Percentiles rank a stretch among this genome's conserved stretches.
Conservation (phyloP, 192 early-diverging fungal species). For the Backusella psychrophila region DNA sequence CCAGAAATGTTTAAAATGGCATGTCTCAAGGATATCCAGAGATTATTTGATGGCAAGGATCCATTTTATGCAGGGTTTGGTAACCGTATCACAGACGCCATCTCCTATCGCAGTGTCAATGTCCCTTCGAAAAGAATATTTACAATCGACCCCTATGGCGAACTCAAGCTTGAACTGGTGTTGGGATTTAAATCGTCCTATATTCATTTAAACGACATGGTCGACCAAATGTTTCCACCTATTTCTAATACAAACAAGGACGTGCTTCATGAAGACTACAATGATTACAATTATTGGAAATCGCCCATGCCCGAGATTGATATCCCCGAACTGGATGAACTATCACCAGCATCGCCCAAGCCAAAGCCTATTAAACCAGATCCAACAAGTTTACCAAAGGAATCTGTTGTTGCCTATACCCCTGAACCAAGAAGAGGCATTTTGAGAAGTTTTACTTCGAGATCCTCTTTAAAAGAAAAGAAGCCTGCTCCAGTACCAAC, state of each 20-base stretch:
- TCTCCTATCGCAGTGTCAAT: conserved; percentile 92
- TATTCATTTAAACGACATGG: conserved; percentile 86
- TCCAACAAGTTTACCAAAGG: conserved; percentile 11
- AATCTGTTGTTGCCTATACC: conserved; percentile 8
- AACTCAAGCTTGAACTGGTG: conserved; percentile 88
- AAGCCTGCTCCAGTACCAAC: background rate
- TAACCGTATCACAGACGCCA: conserved; percentile 90
- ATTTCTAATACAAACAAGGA: conserved; percentile 47
- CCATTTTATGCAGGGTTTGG: conserved; percentile 98
- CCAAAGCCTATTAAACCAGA: conserved; percentile 30
- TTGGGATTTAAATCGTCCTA: conserved; percentile 85
- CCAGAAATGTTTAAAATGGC: conserved; percentile 98
- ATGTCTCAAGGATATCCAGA: conserved; percentile 87
- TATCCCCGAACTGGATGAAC: conserved; percentile 28
- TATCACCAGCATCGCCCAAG: conserved; percentile 16
- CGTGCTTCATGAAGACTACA: conserved; percentile 52
- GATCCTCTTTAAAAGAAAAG: background rate
- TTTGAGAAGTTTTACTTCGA: conserved; percentile 23
- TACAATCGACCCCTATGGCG: conserved; percentile 91
- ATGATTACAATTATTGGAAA: conserved; percentile 87
- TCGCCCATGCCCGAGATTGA: conserved; percentile 49
- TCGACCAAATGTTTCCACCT: conserved; percentile 93
- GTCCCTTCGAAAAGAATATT: conserved; percentile 93
- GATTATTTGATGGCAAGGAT: conserved; percentile 76
- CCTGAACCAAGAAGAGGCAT: conserved; percentile 18